Evolutionary conservation across 2,329 filamentous ascomycete genomes (phyloP), one percentile per base, ranked within the genome.

Genomic region (Aureobasidium namibiae): DNA sequence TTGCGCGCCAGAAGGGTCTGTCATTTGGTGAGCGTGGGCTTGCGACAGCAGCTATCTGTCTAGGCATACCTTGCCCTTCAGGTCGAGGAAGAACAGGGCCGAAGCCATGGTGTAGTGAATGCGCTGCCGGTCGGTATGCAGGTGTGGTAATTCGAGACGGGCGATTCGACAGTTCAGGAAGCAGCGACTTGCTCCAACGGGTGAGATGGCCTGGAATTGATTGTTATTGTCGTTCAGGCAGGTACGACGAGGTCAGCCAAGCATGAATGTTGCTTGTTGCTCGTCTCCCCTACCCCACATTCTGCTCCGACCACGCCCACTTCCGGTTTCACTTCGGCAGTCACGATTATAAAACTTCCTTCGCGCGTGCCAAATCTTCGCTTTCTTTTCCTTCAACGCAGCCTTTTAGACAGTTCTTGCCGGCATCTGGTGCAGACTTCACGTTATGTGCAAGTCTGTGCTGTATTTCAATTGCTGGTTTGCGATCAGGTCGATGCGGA

Each of bases 1-100:
- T 99, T 99, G 71, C 94, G 90, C 75, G 94, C 94, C 70, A 99
- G 83, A 68, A 99, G 92, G 80, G 94, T 97, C 92, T 96, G 73
- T 26, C 45, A 23, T 31, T 11, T 2, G n/a, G 26, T 58, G 24
- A 58, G 53, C 3, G 11, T 42, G 52, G 11, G 52, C 52, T 18
- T 10, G 38, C 18, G 13, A 11, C 9, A 16, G 18, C 18, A 46
- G 29, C 26, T 23, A 41, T 31, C n/a, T 38, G 16, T 9, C 45
- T 18, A 61, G 33, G 64, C 78, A 63, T 75, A 95, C 91, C 88
- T 99, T 99, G 89, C 94, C 94, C 90, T 99, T 99, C 67, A 99
- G 83, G 76, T 99, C 94, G 70, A 99, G 87, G 75, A 99, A 99
- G 83, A 99, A 99, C 70, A 99, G 74, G 65, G 94, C 94, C 62